These are phyloP conservation scores for Paraconiothyrium sp. DNA, from an alignment of 2,329 filamentous ascomycete species.

Conservation along the genomic window DNA sequence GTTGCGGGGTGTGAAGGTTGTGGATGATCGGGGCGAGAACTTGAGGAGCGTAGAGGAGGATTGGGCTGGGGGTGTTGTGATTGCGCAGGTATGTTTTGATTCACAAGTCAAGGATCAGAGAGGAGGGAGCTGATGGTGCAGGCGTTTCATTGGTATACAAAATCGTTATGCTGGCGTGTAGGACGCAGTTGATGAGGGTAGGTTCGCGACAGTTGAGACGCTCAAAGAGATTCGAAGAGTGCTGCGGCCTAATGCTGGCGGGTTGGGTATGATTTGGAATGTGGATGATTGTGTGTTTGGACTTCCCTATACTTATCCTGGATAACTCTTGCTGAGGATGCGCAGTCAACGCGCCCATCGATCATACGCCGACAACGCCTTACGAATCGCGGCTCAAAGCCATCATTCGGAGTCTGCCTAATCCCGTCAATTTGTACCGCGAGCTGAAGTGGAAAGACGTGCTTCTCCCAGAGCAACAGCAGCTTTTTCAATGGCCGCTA, in stretches of 20 bases:
- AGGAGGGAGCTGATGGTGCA: neutral
- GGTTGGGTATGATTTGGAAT: constrained; percentile 7
- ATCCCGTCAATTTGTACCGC: constrained; percentile 9
- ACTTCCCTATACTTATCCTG: neutral
- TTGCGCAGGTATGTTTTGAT: constrained; percentile 8
- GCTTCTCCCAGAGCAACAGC: constrained; percentile 2
- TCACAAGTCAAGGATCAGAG: neutral
- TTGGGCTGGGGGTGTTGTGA: neutral
- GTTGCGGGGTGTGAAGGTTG: constrained; percentile 63
- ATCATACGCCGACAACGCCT: constrained; percentile 4
- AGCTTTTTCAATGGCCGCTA: neutral
- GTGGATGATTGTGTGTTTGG: constrained; percentile 9
- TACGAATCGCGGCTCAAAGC: constrained; percentile 8
- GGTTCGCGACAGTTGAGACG: constrained; percentile 4
- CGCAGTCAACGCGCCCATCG: constrained; percentile 10
- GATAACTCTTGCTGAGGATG: neutral
- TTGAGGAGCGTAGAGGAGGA: neutral
- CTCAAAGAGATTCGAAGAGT: constrained; percentile 2
- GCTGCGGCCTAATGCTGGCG: neutral
- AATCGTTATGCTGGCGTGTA: neutral
- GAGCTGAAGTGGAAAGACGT: constrained; percentile 12
- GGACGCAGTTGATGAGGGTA: neutral
- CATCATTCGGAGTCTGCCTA: constrained; percentile 10
- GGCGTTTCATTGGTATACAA: constrained; percentile 12
- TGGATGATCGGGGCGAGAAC: constrained; percentile 32